Percentiles rank a stretch among this genome's conserved stretches.
Evolutionary conservation across 805 yeast genomes (phyloP).

Genomic region (Hagleromyces aurorensis): DNA sequence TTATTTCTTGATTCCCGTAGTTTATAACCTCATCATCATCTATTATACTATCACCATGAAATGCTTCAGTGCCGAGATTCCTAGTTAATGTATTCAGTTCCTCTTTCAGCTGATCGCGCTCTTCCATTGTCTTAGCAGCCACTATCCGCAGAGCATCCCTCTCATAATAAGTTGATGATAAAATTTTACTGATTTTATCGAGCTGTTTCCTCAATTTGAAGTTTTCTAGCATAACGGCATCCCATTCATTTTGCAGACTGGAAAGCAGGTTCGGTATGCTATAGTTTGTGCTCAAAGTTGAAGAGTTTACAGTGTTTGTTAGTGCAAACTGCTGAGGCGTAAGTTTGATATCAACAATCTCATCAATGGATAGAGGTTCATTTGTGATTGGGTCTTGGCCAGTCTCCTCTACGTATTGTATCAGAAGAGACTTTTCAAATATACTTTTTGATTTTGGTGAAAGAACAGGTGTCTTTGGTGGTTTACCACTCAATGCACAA

Average conservation of each 20-base stretch:
- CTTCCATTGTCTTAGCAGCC: slow-evolving; percentile 65
- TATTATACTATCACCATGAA: too few relatives aligned
- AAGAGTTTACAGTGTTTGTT: slow-evolving; percentile 32
- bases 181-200: slow-evolving; percentile 55
- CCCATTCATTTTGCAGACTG: slow-evolving; percentile 84
- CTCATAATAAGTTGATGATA: slow-evolving; percentile 70
- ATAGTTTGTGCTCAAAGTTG: slow-evolving; percentile 37
- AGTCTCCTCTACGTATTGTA: slow-evolving; percentile 52
- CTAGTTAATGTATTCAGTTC: slow-evolving; percentile 52
- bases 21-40: neutral
- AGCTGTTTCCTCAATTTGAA: slow-evolving; percentile 70
- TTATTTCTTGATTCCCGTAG: neutral
- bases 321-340: slow-evolving; percentile 26
- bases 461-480: slow-evolving; percentile 62
- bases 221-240: slow-evolving; percentile 72
- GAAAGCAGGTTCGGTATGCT: slow-evolving; percentile 67
- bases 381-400: slow-evolving; percentile 72
- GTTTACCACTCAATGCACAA: slow-evolving; percentile 57
- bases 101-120: slow-evolving; percentile 63
- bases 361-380: slow-evolving; percentile 49
- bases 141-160: slow-evolving; percentile 89
- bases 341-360: slow-evolving; percentile 41
- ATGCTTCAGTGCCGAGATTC: slow-evolving; percentile 32
- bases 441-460: slow-evolving; percentile 64
- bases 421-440: slow-evolving; percentile 57